Evolutionary conservation across 2,329 filamentous ascomycete species (phyloP), one percentile per base, ranked within the genome.

Genomic region (Cordyceps militaris): DNA sequence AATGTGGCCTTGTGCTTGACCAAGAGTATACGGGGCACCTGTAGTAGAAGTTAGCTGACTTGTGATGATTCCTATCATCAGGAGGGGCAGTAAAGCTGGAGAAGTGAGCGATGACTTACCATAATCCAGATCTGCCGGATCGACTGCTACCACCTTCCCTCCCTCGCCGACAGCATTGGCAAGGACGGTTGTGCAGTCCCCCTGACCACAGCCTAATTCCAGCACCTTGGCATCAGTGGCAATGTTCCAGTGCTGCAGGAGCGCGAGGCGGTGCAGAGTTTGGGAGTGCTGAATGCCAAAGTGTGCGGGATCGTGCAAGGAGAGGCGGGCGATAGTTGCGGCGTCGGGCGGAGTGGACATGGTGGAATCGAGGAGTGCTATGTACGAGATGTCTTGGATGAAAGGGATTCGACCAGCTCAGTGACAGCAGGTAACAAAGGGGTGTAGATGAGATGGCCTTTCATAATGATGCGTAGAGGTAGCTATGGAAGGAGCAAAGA

Each of bases 151-250:
- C 9, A 81, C 68, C 42, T 65, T 66, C 0, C 78, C 76, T 1
- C 64, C 24, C 13, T 70, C 62, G 8, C 74, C 73, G 2, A 79
- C 71, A 23, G 58, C 71, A 63, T 71, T 63, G 42, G 79, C 80
- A 23, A 83, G 73, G 9, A 74, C 75, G 16, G 74, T 70, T 1
- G 80, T 82, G 62, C 74, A 77, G 62, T 79, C 78, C 3, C 80
- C 80, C 61, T 83, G 80, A 2, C 80, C 80, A 65, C 80, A 82
- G 44, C 79, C 80, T 28, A 83, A 63, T 63, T 83, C 80, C 1
- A 83, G 70, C 9, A 81, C 65, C 5, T 69, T 71, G 16, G 69
- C 67, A 56, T 73, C 72, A 0, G 69, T 63, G 3, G 51, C 7
- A 48, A 74, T 67, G 28, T 61, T 59, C 69, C 69, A 75, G 32